Evolutionary conservation across 2,329 filamentous ascomycete species (phyloP).

Genomic region (Cercospora zeina): DNA sequence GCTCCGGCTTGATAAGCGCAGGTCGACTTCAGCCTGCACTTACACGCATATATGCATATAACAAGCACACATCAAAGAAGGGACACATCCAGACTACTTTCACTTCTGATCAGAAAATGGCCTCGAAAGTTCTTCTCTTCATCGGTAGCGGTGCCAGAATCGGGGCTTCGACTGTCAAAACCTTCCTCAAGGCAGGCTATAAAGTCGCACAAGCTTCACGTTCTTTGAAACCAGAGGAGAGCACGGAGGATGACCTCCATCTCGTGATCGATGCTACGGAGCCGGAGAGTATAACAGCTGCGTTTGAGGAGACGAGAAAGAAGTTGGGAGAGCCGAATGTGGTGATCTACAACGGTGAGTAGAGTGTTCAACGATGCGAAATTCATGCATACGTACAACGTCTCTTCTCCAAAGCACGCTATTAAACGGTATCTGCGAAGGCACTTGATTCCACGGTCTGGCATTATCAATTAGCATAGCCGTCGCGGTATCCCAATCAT

Average conservation of each 20-base stretch:
- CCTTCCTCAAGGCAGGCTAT: slow-evolving; percentile 48
- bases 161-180: slow-evolving; percentile 42
- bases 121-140: slow-evolving; percentile 41
- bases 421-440: too few relatives aligned
- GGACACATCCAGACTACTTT: not conserved
- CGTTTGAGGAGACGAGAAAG: slow-evolving; percentile 46
- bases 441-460: too few relatives aligned
- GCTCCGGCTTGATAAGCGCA: slow-evolving; percentile 3
- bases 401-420: too few relatives aligned
- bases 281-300: slow-evolving; percentile 39
- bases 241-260: slow-evolving; percentile 12
- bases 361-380: not conserved
- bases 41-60: not conserved
- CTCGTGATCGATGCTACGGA: slow-evolving; percentile 42
- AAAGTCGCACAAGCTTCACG: slow-evolving; percentile 46
- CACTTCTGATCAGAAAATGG: not conserved
- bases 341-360: slow-evolving; percentile 47
- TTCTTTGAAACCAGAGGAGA: slow-evolving; percentile 33
- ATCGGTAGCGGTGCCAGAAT: slow-evolving; percentile 49
- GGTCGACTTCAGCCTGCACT: not conserved
- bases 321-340: slow-evolving; percentile 46
- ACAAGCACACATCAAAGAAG: not conserved
- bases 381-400: too few relatives aligned
- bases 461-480: too few relatives aligned
- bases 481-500: too few relatives aligned